Percentiles rank a stretch among this genome's conserved stretches.
Evolutionary conservation across 2,329 filamentous ascomycete genomes (phyloP).

Genomic region (Plectosphaerella plurivora): DNA sequence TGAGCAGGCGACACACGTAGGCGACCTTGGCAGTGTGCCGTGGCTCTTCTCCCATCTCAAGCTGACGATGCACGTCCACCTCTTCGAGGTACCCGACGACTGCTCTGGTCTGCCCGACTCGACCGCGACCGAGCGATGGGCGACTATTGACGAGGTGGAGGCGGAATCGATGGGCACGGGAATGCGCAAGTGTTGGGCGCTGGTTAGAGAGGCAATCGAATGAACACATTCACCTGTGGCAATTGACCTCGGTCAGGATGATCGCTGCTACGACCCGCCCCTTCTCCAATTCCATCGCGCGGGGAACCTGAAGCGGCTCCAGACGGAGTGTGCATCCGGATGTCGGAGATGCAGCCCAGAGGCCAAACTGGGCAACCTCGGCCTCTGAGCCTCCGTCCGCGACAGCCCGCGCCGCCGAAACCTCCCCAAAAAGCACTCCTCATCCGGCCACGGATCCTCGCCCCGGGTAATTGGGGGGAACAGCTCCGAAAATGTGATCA

Average conservation of each 20-base stretch:
- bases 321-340: background rate
- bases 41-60: constrained; percentile 56
- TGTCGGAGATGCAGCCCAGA: constrained; percentile 1
- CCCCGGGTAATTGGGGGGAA: background rate
- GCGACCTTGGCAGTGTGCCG: constrained; percentile 46
- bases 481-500: background rate
- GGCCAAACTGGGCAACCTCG: constrained; percentile 4
- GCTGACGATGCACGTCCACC: constrained; percentile 52
- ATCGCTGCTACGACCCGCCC: background rate
- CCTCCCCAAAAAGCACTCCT: background rate
- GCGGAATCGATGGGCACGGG: constrained; percentile 53
- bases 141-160: constrained; percentile 34
- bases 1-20: constrained; percentile 21
- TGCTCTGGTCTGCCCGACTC: background rate
- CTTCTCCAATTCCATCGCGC: background rate
- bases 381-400: constrained; percentile 2
- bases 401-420: background rate
- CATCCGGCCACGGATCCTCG: constrained; percentile 1
- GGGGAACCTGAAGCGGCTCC: background rate
- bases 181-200: constrained; percentile 53
- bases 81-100: constrained; percentile 33
- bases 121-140: constrained; percentile 26
- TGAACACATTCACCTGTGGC: background rate
- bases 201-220: constrained; percentile 24
- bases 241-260: background rate